These are phyloP conservation scores for Rhodotorula sp. DNA, from an alignment of 1,284 basidiomycete genomes.

Conservation along the genomic window DNA sequence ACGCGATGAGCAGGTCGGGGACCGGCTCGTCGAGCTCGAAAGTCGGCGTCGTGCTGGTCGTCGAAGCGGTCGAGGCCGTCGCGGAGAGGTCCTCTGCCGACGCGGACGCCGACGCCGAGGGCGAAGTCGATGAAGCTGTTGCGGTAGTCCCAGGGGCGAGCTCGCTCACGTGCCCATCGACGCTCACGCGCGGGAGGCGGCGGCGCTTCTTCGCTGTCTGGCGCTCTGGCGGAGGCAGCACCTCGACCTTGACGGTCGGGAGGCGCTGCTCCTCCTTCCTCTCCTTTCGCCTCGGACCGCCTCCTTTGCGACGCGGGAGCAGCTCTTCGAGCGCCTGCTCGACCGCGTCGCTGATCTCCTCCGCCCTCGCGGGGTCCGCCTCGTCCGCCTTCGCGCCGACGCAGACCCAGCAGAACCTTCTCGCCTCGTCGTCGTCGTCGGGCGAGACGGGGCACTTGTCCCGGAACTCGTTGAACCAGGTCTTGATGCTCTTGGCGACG, in stretches of 20 bases:
- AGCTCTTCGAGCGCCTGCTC: slow-evolving; percentile 18
- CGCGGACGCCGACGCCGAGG: not conserved
- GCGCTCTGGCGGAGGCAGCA: slow-evolving; percentile 2
- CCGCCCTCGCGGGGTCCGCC: slow-evolving; percentile 8
- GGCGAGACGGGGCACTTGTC: slow-evolving; percentile 61
- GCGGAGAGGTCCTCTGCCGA: not conserved
- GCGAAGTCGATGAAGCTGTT: too few relatives aligned
- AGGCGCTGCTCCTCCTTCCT: not conserved
- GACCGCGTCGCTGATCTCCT: slow-evolving; percentile 10
- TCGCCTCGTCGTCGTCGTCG: slow-evolving; percentile 57
- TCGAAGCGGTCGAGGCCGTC: not conserved
- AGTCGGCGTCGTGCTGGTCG: not conserved
- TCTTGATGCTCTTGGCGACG: slow-evolving; percentile 52
- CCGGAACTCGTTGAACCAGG: slow-evolving; percentile 75
- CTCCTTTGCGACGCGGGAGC: not conserved
- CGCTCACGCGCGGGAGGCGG: not conserved
- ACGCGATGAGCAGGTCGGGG: slow-evolving; percentile 11
- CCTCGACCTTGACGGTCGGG: slow-evolving; percentile 15
- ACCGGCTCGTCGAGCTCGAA: slow-evolving; percentile 7
- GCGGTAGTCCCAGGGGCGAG: not conserved
- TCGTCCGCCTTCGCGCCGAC: slow-evolving; percentile 72
- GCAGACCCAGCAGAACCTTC: slow-evolving; percentile 67
- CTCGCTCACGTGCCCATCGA: not conserved
- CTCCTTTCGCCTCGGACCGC: too few relatives aligned
- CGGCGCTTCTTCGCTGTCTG: too few relatives aligned